phyloP scores from a whole-genome alignment of 2,329 filamentous ascomycete species.

The Zymoseptoria passerinii region DNA sequence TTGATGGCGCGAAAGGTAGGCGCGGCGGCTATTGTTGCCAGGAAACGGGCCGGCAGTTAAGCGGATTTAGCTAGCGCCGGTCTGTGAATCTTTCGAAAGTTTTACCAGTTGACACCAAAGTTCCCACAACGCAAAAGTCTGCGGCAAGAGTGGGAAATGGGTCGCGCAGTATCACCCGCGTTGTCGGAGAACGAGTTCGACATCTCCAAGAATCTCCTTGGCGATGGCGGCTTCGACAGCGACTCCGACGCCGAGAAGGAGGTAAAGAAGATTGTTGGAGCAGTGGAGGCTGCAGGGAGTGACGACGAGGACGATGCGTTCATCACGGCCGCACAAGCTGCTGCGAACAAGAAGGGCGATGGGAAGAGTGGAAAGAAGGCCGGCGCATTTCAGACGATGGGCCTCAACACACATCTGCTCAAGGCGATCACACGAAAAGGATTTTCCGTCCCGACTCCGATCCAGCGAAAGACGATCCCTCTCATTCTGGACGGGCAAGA shows the following conservation, averaged over 20 bases:
- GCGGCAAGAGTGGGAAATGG: constrained; percentile 3
- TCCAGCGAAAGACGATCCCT: constrained; percentile 94
- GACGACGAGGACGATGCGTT: constrained; percentile 67
- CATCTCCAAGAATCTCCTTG: constrained; percentile 63
- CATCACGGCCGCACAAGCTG: constrained; percentile 79
- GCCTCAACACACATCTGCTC: constrained; percentile 71
- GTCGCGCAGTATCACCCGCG: constrained; percentile 65
- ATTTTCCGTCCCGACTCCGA: constrained; percentile 91
- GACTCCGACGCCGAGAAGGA: constrained; percentile 29
- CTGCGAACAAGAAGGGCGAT: constrained; percentile 74
- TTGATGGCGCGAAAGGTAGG: background rate
- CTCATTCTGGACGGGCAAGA: constrained; percentile 82
- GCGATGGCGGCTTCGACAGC: constrained; percentile 53
- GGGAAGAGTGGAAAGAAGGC: constrained; percentile 88
- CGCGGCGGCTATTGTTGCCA: background rate
- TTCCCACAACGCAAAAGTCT: background rate
- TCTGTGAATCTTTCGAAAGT: background rate
- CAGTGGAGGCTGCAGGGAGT: constrained; percentile 17
- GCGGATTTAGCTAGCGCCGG: background rate
- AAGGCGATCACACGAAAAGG: constrained; percentile 91
- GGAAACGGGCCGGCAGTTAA: background rate
- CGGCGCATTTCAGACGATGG: constrained; percentile 94
- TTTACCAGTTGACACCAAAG: background rate
- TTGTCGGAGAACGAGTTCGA: constrained; percentile 86
- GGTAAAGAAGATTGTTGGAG: constrained; percentile 4